Evolutionary conservation across 2,329 filamentous ascomycete genomes (phyloP).

Genomic region (Elsinoe arachidis): DNA sequence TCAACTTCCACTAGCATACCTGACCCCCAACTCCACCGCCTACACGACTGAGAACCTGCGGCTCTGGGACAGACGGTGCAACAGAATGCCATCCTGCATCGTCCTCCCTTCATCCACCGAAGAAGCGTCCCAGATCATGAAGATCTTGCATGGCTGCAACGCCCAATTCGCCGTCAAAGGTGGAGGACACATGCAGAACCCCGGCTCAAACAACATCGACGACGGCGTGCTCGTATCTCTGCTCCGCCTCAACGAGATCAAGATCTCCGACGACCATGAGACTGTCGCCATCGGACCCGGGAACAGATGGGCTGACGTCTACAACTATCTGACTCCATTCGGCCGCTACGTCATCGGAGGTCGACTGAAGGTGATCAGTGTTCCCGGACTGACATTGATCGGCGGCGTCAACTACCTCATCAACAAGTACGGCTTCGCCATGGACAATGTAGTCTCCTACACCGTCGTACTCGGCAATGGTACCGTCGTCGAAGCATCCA

Average conservation of each 20-base stretch:
- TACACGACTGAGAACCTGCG: too few species aligned
- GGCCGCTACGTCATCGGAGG: conserved; percentile 1
- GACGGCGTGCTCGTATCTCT: conserved; percentile 21
- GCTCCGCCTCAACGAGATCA: conserved; percentile 2
- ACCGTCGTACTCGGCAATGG: conserved; percentile 26
- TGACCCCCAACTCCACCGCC: too few species aligned
- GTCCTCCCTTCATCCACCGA: too few species aligned
- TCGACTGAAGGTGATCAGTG: background rate
- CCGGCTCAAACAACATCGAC: conserved; percentile 20
- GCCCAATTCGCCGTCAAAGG: too few species aligned
- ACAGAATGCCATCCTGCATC: too few species aligned
- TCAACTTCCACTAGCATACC: too few species aligned
- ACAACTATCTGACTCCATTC: background rate
- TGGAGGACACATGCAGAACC: too few species aligned
- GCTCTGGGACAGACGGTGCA: too few species aligned
- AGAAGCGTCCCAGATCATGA: too few species aligned
- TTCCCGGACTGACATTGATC: background rate
- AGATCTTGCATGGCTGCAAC: too few species aligned
- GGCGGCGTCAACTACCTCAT: conserved; percentile 27
- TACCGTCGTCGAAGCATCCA: conserved; percentile 30
- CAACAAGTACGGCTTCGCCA: conserved; percentile 21
- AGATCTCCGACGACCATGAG: conserved; percentile 10
- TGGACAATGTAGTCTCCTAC: conserved; percentile 24
- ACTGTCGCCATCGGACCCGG: conserved; percentile 14
- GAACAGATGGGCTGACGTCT: conserved; percentile 6